Evolutionary conservation across 176 grass and related monocot genomes (phyloP), one percentile per base, ranked within the genome.

Genomic region (Oryza officinalis): DNA sequence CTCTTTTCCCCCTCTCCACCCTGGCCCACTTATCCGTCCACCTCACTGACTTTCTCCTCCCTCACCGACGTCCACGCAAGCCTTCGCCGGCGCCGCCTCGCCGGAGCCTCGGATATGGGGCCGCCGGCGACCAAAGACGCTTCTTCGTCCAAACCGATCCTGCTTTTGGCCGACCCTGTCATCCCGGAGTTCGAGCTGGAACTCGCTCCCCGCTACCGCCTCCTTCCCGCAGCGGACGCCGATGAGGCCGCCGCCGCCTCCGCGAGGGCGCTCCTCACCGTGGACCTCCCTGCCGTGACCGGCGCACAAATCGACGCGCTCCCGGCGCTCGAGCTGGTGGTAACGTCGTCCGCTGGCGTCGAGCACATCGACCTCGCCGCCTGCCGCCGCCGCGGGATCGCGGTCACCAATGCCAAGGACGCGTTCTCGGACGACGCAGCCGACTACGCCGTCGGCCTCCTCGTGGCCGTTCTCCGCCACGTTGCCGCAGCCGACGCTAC

Each of bases 331-430:
- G 68, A 86, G 54, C 82, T 93, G 38, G 81, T 96, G 22, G 23
- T 52, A 4, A 25, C 77, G 23, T 70, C 27, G 6, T 82, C 87
- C 28, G 88, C 81, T 14, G 91, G 94, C 8, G 3, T 96, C 26
- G 88, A 96, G 45, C 90, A 96, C 69, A 45, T 96, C 0, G 86
- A 96, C 64, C 67, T 96, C 32, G 49, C 14, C 13, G 75, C 66
- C 1, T 96, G 94, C 81, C 77, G 80, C 3, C 46, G 83, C 72
- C 73, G 84, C 59, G 76, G 85, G 23, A 71, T 91, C 31, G 27
- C 28, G 3, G 81, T 91, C 37, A 87, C 11, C 11, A 81, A 85
- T 74, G 84, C 89, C 1, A 65, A 64, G 43, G 70, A 27, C 4
- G 81, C 76, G 3, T 81, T 87, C 59, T 87, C 89, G 0, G 50